phyloP scores from a whole-genome alignment of 345 rosid genomes.

The Gossypium australe region DNA sequence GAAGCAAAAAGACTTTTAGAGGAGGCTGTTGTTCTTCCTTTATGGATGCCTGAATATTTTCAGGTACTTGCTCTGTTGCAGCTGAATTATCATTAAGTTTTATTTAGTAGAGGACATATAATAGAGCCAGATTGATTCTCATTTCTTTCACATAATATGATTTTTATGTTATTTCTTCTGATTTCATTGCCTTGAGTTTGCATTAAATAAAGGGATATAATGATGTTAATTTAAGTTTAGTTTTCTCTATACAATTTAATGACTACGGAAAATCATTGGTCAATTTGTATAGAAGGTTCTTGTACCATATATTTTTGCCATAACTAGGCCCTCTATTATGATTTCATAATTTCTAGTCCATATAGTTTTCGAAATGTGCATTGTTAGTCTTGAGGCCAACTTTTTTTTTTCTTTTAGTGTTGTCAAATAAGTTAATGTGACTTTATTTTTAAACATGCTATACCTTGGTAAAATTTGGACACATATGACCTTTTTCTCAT shows the following conservation, averaged over 20 bases:
- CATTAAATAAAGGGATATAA: not conserved
- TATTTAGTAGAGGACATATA: not conserved
- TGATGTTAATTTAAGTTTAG: not conserved
- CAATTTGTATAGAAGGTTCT: too few relatives aligned
- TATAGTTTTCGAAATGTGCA: too few relatives aligned
- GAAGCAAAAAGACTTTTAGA: slow-evolving; percentile 98
- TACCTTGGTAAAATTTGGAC: too few relatives aligned
- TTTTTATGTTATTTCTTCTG: not conserved
- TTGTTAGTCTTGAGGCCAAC: too few relatives aligned
- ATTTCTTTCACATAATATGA: not conserved
- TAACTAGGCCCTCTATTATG: too few relatives aligned
- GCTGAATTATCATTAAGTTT: slow-evolving; percentile 6
- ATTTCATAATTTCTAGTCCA: too few relatives aligned
- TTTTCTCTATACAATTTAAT: not conserved
- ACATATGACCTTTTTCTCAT: too few relatives aligned
- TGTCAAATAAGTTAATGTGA: too few relatives aligned
- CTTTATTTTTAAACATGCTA: too few relatives aligned
- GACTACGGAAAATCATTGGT: not conserved
- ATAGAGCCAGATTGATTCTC: not conserved
- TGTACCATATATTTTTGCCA: too few relatives aligned
- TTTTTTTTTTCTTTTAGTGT: too few relatives aligned
- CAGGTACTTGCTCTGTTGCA: slow-evolving; percentile 49
- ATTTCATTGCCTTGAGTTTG: slow-evolving; percentile 8
- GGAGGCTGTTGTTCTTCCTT: slow-evolving; percentile 99
- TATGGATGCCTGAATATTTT: slow-evolving; percentile 99